These are phyloP conservation scores for Canavalia gladiata DNA, from an alignment of 306 rosid genomes.

Conservation along the genomic window DNA sequence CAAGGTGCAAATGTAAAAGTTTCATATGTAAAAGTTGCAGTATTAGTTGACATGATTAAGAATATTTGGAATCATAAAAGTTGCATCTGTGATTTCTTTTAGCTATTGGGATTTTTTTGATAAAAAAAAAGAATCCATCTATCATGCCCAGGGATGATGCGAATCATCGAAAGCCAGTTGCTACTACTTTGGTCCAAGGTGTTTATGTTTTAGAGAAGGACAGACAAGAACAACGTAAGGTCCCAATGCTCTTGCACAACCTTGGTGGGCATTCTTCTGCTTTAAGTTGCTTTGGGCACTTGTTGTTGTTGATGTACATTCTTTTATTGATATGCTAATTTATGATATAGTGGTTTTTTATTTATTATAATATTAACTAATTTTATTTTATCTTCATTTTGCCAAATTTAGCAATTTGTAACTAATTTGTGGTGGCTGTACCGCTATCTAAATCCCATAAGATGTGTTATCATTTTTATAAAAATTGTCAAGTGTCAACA, in stretches of 20 bases:
- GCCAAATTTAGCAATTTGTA: too few relatives aligned
- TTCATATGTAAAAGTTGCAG: not conserved
- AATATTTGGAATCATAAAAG: not conserved
- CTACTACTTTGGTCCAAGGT: constrained; percentile 93
- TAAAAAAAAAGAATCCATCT: not conserved
- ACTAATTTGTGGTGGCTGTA: too few relatives aligned
- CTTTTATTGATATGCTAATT: constrained; percentile 1
- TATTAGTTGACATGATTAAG: constrained; percentile 11
- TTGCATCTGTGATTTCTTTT: constrained; percentile 13
- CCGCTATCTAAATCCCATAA: too few relatives aligned
- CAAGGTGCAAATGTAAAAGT: not conserved
- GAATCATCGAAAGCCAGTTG: constrained; percentile 77
- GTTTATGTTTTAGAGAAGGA: constrained; percentile 85
- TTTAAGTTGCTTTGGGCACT: constrained; percentile 68
- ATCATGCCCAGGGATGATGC: constrained; percentile 67
- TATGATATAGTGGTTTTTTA: too few relatives aligned
- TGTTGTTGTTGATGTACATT: constrained; percentile 69
- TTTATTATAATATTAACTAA: too few relatives aligned
- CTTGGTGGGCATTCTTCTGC: constrained; percentile 91
- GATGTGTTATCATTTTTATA: too few relatives aligned
- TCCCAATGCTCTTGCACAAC: constrained; percentile 73
- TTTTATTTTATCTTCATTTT: too few relatives aligned
- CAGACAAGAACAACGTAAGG: constrained; percentile 75
- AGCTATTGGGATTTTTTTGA: constrained; percentile 23
- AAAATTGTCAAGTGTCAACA: too few relatives aligned